These are phyloP conservation scores for Phaeoacremonium minimum DNA, from an alignment of 2,329 filamentous ascomycete genomes.

Conservation along the genomic window DNA sequence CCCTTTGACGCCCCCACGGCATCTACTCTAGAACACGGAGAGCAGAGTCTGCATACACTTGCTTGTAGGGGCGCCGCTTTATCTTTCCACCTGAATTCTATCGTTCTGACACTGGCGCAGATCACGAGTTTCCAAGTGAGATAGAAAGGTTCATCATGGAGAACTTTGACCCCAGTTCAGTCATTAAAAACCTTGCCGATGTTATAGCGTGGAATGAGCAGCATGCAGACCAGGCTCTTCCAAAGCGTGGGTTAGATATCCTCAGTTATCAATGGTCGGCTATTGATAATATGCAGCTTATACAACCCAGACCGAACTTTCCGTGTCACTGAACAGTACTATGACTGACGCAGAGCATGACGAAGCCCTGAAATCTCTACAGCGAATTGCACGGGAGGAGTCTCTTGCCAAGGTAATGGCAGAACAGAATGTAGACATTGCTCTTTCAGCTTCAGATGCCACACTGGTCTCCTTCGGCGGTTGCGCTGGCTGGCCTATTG, in stretches of 20 bases:
- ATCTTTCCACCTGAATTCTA: no score
- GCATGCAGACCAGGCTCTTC: slow-evolving; percentile 11
- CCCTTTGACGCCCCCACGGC: slow-evolving; percentile 6
- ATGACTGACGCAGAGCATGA: slow-evolving; percentile 8
- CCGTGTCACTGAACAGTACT: slow-evolving; percentile 7
- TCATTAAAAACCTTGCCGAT: slow-evolving; percentile 11
- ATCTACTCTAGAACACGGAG: slow-evolving; percentile 5
- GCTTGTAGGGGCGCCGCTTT: no score
- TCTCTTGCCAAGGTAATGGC: slow-evolving; percentile 8
- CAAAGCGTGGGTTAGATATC: slow-evolving; percentile 13
- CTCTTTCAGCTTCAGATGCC: slow-evolving; percentile 15
- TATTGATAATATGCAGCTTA: slow-evolving; percentile 6
- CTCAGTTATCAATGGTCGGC: no score
- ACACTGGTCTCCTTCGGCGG: slow-evolving; percentile 11
- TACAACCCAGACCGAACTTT: slow-evolving; percentile 9
- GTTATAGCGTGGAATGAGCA: slow-evolving; percentile 17
- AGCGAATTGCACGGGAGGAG: slow-evolving; percentile 5
- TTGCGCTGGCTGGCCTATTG: slow-evolving; percentile 18
- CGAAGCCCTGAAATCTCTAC: slow-evolving; percentile 5
- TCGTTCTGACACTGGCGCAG: no score
- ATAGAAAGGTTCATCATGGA: slow-evolving; percentile 6
- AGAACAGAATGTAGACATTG: slow-evolving; percentile 11
- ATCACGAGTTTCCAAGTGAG: slow-evolving; percentile 9
- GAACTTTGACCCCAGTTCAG: slow-evolving; percentile 9
- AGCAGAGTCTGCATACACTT: slow-evolving; percentile 10